These are phyloP conservation scores for Apiospora malaysiana DNA, from an alignment of 2,329 filamentous ascomycete species.

Conservation along the genomic window DNA sequence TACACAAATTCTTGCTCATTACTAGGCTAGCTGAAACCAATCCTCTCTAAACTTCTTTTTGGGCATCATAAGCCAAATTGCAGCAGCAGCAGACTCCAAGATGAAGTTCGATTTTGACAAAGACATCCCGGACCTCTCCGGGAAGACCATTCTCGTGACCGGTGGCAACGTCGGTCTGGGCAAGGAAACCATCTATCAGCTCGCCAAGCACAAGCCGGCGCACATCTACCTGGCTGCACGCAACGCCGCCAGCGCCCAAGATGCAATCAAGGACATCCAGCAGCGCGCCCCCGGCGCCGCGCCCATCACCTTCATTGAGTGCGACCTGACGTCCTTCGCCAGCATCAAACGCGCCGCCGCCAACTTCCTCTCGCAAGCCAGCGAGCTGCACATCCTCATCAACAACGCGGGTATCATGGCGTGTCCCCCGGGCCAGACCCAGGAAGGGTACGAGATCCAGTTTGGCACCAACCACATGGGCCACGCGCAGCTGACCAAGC, in stretches of 20 bases:
- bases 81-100: background rate
- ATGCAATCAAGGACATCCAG: conserved; percentile 20
- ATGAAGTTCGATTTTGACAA: conserved; percentile 20
- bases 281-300: conserved; percentile 7
- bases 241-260: background rate
- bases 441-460: conserved; percentile 22
- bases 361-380: conserved; percentile 31
- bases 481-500: conserved; percentile 20
- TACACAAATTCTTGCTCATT: background rate
- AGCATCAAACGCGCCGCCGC: conserved; percentile 41
- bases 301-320: conserved; percentile 38
- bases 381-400: conserved; percentile 21
- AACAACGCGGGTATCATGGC: conserved; percentile 23
- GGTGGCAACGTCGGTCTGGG: conserved; percentile 20
- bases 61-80: background rate
- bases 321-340: conserved; percentile 45
- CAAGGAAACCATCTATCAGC: conserved; percentile 19
- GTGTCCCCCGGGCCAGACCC: background rate
- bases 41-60: background rate
- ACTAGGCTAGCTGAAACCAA: background rate
- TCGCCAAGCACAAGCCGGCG: conserved; percentile 18
- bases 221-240: conserved; percentile 20
- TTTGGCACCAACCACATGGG: conserved; percentile 24
- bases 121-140: conserved; percentile 21
- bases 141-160: conserved; percentile 14